These are phyloP conservation scores for Termitomyces sp. DNA, from an alignment of 768 basidiomycete genomes.

Conservation along the genomic window DNA sequence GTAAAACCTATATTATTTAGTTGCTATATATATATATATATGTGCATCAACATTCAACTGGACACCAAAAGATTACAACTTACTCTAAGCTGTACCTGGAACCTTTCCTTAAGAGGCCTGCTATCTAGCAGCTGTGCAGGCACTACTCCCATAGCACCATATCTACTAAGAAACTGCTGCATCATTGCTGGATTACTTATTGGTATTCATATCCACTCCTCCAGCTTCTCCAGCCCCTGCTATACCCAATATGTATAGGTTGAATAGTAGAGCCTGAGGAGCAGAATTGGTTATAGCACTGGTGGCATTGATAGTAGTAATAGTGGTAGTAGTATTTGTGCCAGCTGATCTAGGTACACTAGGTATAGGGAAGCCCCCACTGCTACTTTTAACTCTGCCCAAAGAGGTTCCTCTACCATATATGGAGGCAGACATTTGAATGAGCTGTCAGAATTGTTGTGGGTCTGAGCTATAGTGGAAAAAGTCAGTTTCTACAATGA, in stretches of 20 bases:
- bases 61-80: conserved; percentile 13
- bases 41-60: conserved; percentile 1
- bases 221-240: neutral
- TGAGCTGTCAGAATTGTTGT: conserved; percentile 64
- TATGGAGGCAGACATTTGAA: conserved; percentile 64
- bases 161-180: conserved; percentile 35
- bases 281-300: conserved; percentile 19
- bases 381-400: conserved; percentile 16
- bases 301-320: conserved; percentile 8
- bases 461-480: conserved; percentile 59
- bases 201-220: conserved; percentile 17
- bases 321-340: conserved; percentile 8
- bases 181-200: conserved; percentile 34
- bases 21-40: conserved; percentile 50
- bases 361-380: conserved; percentile 51
- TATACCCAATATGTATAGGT: conserved; percentile 10
- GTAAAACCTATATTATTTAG: conserved; percentile 93
- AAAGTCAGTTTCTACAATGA: neutral
- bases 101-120: conserved; percentile 85
- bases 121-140: conserved; percentile 56
- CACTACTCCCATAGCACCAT: conserved; percentile 23
- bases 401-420: conserved; percentile 19
- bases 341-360: conserved; percentile 40
- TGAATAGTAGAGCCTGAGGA: conserved; percentile 14
- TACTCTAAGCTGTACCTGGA: conserved; percentile 81